Evolutionary conservation across 2,329 filamentous ascomycete genomes (phyloP), one percentile per base, ranked within the genome.

Genomic region (Albophoma yamanashiensis): DNA sequence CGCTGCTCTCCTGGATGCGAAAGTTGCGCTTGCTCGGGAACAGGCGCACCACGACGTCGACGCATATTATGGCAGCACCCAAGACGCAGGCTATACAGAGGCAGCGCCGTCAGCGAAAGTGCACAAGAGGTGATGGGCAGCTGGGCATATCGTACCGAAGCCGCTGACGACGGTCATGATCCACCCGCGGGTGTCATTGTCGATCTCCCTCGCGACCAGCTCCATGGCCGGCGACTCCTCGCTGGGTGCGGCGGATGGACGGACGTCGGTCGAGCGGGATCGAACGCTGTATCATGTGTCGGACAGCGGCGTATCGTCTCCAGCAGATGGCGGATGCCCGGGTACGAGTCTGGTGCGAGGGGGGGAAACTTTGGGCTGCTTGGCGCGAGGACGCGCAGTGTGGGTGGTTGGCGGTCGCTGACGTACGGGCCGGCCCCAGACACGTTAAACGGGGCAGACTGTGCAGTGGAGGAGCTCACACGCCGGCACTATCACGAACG

Each of bases 141-240:
- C 66, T 17, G 61, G 25, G 2, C 1, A 31, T 12, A 78, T 38
- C 82, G 61, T 67, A 87, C 84, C 84, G 63, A 85, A 75, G 59
- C 92, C 86, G 70, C 92, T 96, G 74, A 92, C 91, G 65, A 92
- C 80, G 69, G 82, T 87, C 89, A 97, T 91, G 67, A 97, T 88
- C 93, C 93, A 97, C 68, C 94, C 93, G 64, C 92, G 85, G 64
- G 88, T 88, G 77, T 97, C 93, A 77, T 93, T 94, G 71, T 86
- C 82, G 64, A 89, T 69, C 42, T 68, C 73, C 57, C 65, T 67
- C 60, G 64, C 66, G 60, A 60, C 64, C 66, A 71, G 60, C 59
- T 72, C 71, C 76, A 80, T 81, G 70, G 68, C 69, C 43, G 56
- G 52, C 53, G 52, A 31, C 38, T 53, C 17, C 47, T 17, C 17